Evolutionary conservation across 129 eudicot genomes (phyloP).

Genomic region (Chrysanthemum makinoi): DNA sequence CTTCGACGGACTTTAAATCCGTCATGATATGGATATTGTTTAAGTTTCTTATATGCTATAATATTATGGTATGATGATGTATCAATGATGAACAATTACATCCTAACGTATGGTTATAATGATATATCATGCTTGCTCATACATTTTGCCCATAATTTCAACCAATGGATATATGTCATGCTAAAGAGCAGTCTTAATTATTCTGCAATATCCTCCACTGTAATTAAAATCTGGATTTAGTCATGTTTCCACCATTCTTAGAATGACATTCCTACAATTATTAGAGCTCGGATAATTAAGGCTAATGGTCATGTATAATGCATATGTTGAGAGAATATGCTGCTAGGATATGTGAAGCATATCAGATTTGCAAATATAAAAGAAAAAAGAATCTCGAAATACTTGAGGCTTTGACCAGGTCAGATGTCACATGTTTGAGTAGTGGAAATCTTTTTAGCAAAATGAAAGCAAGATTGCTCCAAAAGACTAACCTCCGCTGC

Average conservation of each 20-base stretch:
- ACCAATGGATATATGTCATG: not conserved
- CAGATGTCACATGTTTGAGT: slow-evolving; percentile 1
- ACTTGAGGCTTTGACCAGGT: not conserved
- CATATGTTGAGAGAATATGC: not conserved
- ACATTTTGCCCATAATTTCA: not conserved
- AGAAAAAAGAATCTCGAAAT: no score
- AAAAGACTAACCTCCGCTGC: not conserved
- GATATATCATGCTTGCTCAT: not conserved
- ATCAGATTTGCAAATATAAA: not conserved
- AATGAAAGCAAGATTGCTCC: not conserved
- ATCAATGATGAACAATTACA: not conserved
- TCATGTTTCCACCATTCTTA: not conserved
- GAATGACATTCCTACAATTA: not conserved
- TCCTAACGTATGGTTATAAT: slow-evolving; percentile 1
- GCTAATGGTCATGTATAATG: not conserved
- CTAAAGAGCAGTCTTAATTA: slow-evolving; percentile 10
- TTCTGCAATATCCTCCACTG: not conserved
- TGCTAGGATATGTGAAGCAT: not conserved
- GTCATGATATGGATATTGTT: not conserved
- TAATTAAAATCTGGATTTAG: not conserved
- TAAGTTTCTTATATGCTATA: not conserved
- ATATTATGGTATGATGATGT: not conserved
- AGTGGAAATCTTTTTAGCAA: slow-evolving; percentile 2
- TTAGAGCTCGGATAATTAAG: not conserved
- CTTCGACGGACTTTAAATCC: not conserved